These are phyloP conservation scores for Rasamsonia emersonii DNA, from an alignment of 2,329 filamentous ascomycete genomes.

Conservation along the genomic window DNA sequence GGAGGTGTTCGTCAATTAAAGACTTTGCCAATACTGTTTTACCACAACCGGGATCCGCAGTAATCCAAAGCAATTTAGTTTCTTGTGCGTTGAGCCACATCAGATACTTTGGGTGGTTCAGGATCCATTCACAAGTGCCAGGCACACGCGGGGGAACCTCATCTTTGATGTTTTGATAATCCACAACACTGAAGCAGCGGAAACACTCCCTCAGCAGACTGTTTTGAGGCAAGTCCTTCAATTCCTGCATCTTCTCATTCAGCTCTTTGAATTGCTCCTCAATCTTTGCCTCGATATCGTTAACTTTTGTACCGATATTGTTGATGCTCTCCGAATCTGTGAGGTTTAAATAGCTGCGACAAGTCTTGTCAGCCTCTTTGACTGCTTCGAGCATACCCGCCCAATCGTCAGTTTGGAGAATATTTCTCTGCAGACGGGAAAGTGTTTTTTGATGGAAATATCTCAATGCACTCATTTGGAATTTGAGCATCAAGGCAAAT, in stretches of 20 bases:
- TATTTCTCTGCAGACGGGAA: background rate
- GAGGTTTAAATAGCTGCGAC: background rate
- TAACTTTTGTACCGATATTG: no score
- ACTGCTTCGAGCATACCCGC: conserved; percentile 3
- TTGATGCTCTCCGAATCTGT: background rate
- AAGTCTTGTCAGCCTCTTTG: background rate
- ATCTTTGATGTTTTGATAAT: conserved; percentile 9
- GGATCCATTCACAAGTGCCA: conserved; percentile 26
- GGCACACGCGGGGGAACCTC: conserved; percentile 11
- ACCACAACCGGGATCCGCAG: conserved; percentile 21
- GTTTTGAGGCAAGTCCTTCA: background rate
- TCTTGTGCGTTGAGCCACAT: conserved; percentile 14
- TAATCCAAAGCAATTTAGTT: conserved; percentile 18
- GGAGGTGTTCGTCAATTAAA: conserved; percentile 9
- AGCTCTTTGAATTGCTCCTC: conserved; percentile 3
- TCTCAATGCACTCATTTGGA: background rate
- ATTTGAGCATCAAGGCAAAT: background rate
- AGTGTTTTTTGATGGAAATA: conserved; percentile 4
- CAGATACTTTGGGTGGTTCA: conserved; percentile 15
- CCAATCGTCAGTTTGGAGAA: conserved; percentile 8
- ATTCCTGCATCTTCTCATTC: background rate
- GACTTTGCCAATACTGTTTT: conserved; percentile 18
- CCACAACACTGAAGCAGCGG: conserved; percentile 6
- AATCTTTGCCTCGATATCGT: conserved; percentile 1
- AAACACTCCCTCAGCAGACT: conserved; percentile 1